Percentiles rank a stretch among this genome's conserved stretches.
Evolutionary conservation across 1,284 basidiomycete species (phyloP).

Genomic region (Ganoderma sp.): DNA sequence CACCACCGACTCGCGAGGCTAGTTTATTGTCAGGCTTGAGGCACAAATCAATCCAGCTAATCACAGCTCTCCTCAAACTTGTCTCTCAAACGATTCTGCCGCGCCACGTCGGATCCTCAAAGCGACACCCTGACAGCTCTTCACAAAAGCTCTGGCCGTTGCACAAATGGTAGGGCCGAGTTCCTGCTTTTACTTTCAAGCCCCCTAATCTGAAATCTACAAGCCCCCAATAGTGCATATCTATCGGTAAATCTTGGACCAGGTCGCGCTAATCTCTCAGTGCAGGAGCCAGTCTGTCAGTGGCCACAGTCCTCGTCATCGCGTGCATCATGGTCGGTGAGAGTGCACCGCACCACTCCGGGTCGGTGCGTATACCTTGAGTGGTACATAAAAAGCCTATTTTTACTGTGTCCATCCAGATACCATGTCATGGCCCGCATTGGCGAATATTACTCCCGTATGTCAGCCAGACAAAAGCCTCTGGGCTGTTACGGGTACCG

Average conservation of each 20-base stretch:
- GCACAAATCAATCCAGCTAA: background rate
- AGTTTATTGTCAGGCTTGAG: background rate
- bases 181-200: too few species aligned
- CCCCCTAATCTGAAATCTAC: too few species aligned
- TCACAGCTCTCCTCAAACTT: background rate
- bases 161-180: background rate
- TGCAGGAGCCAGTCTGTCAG: too few species aligned
- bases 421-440: background rate
- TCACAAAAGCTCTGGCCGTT: background rate
- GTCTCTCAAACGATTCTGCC: background rate
- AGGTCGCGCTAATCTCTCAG: too few species aligned
- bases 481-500: background rate
- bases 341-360: background rate
- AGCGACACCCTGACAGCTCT: background rate
- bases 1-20: background rate
- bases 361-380: background rate
- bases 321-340: background rate
- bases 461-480: background rate
- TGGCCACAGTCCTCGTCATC: too few species aligned
- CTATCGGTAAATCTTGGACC: too few species aligned
- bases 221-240: too few species aligned
- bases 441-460: background rate
- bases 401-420: background rate
- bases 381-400: background rate
- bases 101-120: background rate